A percentile compares a stretch with the other conserved stretches of the same genome.
phyloP scores from a whole-genome alignment of 139 green algal species.

The Coelastrella sp. region DNA sequence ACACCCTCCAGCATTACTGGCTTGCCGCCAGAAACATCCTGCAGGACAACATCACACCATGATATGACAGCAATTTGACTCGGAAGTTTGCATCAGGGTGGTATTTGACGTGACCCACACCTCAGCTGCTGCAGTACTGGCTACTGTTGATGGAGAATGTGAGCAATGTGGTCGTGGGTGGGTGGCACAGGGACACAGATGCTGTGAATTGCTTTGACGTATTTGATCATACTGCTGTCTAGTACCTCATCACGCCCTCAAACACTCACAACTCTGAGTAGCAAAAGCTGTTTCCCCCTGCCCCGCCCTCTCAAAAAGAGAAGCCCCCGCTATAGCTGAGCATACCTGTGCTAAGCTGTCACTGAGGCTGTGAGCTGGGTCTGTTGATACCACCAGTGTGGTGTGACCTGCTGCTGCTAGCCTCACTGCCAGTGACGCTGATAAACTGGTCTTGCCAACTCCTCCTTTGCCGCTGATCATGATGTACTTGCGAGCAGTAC shows the following conservation, averaged over 20 bases:
- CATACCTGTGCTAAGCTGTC: conserved; percentile 93
- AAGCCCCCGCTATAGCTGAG: neutral
- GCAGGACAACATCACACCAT: too few relatives aligned
- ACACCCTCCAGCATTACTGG: conserved; percentile 92
- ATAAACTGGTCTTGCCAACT: conserved; percentile 97
- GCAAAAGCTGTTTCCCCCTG: too few relatives aligned
- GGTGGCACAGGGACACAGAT: too few relatives aligned
- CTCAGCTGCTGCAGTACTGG: neutral
- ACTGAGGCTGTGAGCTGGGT: conserved; percentile 95
- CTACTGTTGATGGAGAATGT: neutral
- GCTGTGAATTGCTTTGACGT: too few relatives aligned
- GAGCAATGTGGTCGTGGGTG: too few relatives aligned
- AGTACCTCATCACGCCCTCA: neutral
- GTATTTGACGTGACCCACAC: too few relatives aligned
- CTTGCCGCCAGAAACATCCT: conserved; percentile 92
- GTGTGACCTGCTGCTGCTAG: conserved; percentile 91
- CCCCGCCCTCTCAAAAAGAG: neutral
- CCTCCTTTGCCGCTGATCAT: conserved; percentile 94
- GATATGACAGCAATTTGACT: too few relatives aligned
- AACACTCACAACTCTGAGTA: too few relatives aligned
- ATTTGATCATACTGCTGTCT: neutral
- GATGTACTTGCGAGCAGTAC: conserved; percentile 86
- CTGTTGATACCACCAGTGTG: conserved; percentile 96
- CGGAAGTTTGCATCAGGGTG: too few relatives aligned
- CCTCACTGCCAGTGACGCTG: conserved; percentile 89